Conservation (phyloP, 257 asterid species). For the Euphrasia confusa region DNA sequence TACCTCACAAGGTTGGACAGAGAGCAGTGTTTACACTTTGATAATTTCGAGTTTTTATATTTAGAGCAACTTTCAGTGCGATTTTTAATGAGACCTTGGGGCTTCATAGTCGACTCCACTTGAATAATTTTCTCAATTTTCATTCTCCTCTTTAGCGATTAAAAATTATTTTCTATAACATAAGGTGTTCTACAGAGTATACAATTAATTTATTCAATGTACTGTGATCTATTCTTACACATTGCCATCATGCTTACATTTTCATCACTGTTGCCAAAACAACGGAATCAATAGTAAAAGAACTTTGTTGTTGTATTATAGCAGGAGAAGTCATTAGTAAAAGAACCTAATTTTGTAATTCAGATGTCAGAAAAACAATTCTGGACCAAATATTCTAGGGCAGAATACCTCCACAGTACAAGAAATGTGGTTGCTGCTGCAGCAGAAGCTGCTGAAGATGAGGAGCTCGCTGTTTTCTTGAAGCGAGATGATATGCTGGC, state of each 20-base stretch:
- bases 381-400: constrained; percentile 98
- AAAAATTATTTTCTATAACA: constrained; percentile 8
- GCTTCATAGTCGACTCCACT: constrained; percentile 21
- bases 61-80: constrained; percentile 12
- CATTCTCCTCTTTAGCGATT: constrained; percentile 8
- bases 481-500: constrained; percentile 86
- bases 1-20: constrained; percentile 70
- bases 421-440: constrained; percentile 91
- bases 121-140: constrained; percentile 7
- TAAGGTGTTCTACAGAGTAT: constrained; percentile 15
- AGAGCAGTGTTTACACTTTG: constrained; percentile 17
- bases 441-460: constrained; percentile 99
- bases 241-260: constrained; percentile 10
- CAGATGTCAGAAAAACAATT: constrained; percentile 94
- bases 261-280: neutral
- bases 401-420: constrained; percentile 91
- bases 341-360: constrained; percentile 22
- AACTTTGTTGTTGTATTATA: constrained; percentile 5
- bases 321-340: constrained; percentile 11
- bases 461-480: constrained; percentile 95
- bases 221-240: neutral
- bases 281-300: constrained; percentile 1
- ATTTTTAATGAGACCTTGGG: constrained; percentile 7
- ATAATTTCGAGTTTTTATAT: constrained; percentile 7
- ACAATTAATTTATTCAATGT: constrained; percentile 9